Conservation (phyloP, 495 filamentous ascomycete species). For the Hypoxylon fuscum region DNA sequence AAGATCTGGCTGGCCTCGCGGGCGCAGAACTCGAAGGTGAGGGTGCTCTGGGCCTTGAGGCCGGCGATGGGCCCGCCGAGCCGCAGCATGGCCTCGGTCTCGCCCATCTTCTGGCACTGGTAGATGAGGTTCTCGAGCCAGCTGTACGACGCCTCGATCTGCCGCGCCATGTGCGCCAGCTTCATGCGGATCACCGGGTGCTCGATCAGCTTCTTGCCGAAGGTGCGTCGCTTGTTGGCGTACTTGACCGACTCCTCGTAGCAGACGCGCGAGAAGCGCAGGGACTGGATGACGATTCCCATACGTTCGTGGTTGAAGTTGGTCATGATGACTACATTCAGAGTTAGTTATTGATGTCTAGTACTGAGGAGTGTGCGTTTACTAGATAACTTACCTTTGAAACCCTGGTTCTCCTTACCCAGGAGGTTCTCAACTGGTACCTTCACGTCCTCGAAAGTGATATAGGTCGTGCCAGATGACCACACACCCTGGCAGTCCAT, state of each 20-base stretch:
- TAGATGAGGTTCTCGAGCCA: slow-evolving; percentile 98
- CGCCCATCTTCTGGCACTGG: slow-evolving; percentile 91
- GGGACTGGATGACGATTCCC: slow-evolving; percentile 96
- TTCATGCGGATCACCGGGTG: slow-evolving; percentile 98
- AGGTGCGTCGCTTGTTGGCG: slow-evolving; percentile 94
- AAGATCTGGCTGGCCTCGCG: slow-evolving; percentile 98
- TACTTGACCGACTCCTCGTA: slow-evolving; percentile 97
- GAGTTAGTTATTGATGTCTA: slow-evolving; percentile 12
- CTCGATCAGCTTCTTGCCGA: slow-evolving; percentile 94
- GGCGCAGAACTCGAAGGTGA: slow-evolving; percentile 97
- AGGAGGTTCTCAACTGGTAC: slow-evolving; percentile 98
- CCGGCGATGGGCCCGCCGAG: slow-evolving; percentile 94
- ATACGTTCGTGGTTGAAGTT: slow-evolving; percentile 99
- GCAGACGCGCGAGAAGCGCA: slow-evolving; percentile 96
- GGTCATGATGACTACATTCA: slow-evolving; percentile 81
- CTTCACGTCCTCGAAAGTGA: slow-evolving; percentile 98
- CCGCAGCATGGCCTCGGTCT: slow-evolving; percentile 94
- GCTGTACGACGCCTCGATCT: slow-evolving; percentile 94
- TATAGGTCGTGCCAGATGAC: slow-evolving; percentile 93
- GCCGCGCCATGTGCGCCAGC: slow-evolving; percentile 95
- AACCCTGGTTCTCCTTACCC: slow-evolving; percentile 98
- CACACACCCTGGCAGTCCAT: slow-evolving; percentile 99
- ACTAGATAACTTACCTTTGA: slow-evolving; percentile 68
- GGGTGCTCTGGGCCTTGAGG: slow-evolving; percentile 90
- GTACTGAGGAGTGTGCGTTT: not conserved